Conservation (phyloP, 495 filamentous ascomycete species). For the Aspergillus sparsus region DNA sequence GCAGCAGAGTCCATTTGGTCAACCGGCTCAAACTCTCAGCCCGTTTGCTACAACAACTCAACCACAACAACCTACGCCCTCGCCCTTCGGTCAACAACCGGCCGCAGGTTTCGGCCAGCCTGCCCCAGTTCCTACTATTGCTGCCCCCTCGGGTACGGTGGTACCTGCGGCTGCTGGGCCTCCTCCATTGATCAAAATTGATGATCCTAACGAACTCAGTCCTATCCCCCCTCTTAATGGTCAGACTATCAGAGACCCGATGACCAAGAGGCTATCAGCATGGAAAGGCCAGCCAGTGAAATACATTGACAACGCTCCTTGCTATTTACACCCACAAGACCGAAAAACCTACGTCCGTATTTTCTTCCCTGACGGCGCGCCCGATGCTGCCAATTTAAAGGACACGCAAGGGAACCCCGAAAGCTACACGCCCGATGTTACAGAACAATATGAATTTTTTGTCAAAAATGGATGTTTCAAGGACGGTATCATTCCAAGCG, state of each 20-base stretch:
- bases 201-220: slow-evolving; percentile 34
- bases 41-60: slow-evolving; percentile 19
- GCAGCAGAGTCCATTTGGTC: slow-evolving; percentile 31
- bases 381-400: slow-evolving; percentile 46
- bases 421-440: slow-evolving; percentile 48
- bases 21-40: slow-evolving; percentile 25
- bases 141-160: slow-evolving; percentile 6
- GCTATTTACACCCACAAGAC: slow-evolving; percentile 51
- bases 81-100: slow-evolving; percentile 5
- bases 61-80: slow-evolving; percentile 27
- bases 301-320: slow-evolving; percentile 53
- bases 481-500: slow-evolving; percentile 63
- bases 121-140: neutral
- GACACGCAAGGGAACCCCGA: slow-evolving; percentile 42
- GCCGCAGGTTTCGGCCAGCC: slow-evolving; percentile 2
- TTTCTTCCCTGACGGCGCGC: slow-evolving; percentile 72
- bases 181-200: slow-evolving; percentile 33
- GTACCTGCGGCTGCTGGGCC: slow-evolving; percentile 30
- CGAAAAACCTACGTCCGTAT: slow-evolving; percentile 55
- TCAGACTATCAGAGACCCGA: slow-evolving; percentile 40
- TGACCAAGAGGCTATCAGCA: slow-evolving; percentile 37
- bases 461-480: slow-evolving; percentile 62
- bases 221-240: slow-evolving; percentile 42
- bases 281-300: slow-evolving; percentile 60
- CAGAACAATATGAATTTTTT: slow-evolving; percentile 62